Evolutionary conservation across 495 filamentous ascomycete genomes (phyloP).

Genomic region (Penicillium diatomitis): DNA sequence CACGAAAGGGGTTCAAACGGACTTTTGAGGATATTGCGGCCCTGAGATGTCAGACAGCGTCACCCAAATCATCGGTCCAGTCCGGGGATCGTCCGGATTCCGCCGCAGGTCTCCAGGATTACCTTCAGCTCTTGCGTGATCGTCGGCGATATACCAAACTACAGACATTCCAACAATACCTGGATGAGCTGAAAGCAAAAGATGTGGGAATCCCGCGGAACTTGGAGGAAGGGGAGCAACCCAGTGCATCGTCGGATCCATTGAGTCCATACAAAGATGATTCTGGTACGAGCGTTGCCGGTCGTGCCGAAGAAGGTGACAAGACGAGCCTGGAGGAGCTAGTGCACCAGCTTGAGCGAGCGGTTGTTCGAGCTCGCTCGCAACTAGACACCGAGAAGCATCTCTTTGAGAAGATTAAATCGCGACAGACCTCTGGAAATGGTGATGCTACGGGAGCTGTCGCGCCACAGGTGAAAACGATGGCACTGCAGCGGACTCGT

Average conservation of each 20-base stretch:
- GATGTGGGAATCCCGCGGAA: conserved; percentile 40
- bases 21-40: conserved; percentile 20
- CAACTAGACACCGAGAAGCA: conserved; percentile 54
- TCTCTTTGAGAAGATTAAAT: conserved; percentile 48
- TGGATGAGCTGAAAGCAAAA: conserved; percentile 25
- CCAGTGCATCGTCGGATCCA: conserved; percentile 30
- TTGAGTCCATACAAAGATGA: conserved; percentile 8
- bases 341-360: conserved; percentile 53
- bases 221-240: conserved; percentile 35
- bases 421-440: conserved; percentile 16
- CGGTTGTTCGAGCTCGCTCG: conserved; percentile 53
- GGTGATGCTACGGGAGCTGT: conserved; percentile 2
- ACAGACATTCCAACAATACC: conserved; percentile 41
- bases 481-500: conserved; percentile 45
- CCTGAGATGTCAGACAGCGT: conserved; percentile 11
- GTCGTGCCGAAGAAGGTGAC: not conserved
- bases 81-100: conserved; percentile 17
- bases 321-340: conserved; percentile 37
- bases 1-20: conserved; percentile 37
- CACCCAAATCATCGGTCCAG: conserved; percentile 8
- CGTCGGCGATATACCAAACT: conserved; percentile 46
- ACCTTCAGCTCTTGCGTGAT: conserved; percentile 47
- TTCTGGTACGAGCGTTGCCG: too few relatives aligned
- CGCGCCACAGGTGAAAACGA: conserved; percentile 27
- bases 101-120: conserved; percentile 34